Evolutionary conservation across 108 stramenopile genomes (phyloP).

Genomic region (Halocafeteria seosinensis): DNA sequence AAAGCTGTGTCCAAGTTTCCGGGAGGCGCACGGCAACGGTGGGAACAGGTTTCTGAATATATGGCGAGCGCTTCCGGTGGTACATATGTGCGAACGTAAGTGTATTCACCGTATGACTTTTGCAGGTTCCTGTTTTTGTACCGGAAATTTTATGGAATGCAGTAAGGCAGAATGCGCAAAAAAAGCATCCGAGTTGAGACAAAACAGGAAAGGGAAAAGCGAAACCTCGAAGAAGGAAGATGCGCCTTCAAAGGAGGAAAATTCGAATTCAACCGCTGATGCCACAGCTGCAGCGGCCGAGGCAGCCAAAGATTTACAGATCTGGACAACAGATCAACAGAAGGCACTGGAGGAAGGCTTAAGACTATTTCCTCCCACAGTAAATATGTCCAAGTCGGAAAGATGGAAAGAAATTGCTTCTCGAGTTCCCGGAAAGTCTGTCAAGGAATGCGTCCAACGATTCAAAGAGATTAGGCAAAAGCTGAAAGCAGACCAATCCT

Average conservation of each 20-base stretch:
- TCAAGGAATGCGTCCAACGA: conserved; percentile 81
- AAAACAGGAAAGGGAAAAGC: not conserved
- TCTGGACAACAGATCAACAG: conserved; percentile 79
- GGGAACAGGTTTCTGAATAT: conserved; percentile 76
- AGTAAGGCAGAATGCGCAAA: conserved; percentile 83
- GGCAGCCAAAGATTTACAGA: conserved; percentile 6
- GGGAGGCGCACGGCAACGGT: conserved; percentile 70
- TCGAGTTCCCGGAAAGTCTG: conserved; percentile 63
- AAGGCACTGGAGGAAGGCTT: conserved; percentile 63
- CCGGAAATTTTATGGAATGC: conserved; percentile 42
- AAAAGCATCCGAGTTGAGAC: conserved; percentile 45
- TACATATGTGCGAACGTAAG: no score
- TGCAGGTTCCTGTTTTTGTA: no score
- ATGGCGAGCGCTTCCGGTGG: conserved; percentile 40
- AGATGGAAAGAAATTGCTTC: conserved; percentile 75
- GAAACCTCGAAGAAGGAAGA: not conserved
- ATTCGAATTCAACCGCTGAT: not conserved
- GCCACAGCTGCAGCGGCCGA: not conserved
- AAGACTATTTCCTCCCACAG: conserved; percentile 49
- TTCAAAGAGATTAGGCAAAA: conserved; percentile 78
- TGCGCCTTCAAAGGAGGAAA: not conserved
- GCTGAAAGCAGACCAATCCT: no score
- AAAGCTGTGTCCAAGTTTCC: conserved; percentile 84
- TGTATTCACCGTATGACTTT: no score
- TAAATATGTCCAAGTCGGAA: conserved; percentile 88